phyloP scores from a whole-genome alignment of 371 early-diverging fungal genomes.

The Saksenaea oblongispora region DNA sequence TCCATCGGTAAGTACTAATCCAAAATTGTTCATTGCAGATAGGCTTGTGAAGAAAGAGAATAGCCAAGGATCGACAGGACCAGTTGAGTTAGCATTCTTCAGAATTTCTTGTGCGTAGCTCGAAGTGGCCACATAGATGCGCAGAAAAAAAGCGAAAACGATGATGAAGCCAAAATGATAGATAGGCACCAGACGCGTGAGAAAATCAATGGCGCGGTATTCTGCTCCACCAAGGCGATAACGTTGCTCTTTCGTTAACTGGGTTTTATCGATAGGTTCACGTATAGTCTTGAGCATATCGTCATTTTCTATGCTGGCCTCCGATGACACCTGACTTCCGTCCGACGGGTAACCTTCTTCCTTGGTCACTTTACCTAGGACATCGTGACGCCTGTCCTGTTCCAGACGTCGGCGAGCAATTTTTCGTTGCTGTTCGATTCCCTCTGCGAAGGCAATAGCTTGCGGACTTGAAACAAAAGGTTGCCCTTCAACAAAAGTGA shows the following conservation, averaged over 20 bases:
- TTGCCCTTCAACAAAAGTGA: too few species aligned
- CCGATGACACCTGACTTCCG: not conserved
- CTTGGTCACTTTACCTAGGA: not conserved
- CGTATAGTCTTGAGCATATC: conserved; percentile 14
- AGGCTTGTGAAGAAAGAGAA: conserved; percentile 18
- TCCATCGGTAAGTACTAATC: conserved; percentile 8
- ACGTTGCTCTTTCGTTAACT: conserved; percentile 35
- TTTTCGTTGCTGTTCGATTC: conserved; percentile 41
- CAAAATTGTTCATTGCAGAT: conserved; percentile 18
- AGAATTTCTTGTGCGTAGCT: conserved; percentile 29
- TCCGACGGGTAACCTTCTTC: conserved; percentile 5
- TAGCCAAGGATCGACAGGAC: conserved; percentile 18
- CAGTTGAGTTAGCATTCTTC: conserved; percentile 7
- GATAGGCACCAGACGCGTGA: conserved; percentile 31
- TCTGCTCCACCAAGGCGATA: conserved; percentile 43
- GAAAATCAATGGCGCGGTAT: conserved; percentile 38
- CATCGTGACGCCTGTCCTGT: not conserved
- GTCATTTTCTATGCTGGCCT: conserved; percentile 18
- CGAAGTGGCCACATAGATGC: conserved; percentile 37
- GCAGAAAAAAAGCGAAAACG: conserved; percentile 27
- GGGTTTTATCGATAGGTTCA: conserved; percentile 19
- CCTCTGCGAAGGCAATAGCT: conserved; percentile 10
- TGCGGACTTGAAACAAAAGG: not conserved
- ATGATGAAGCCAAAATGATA: conserved; percentile 30
- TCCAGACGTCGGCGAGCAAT: conserved; percentile 29